Conservation (phyloP, 148 eudicot genomes). For the Amaranthus hypochondriacus region DNA sequence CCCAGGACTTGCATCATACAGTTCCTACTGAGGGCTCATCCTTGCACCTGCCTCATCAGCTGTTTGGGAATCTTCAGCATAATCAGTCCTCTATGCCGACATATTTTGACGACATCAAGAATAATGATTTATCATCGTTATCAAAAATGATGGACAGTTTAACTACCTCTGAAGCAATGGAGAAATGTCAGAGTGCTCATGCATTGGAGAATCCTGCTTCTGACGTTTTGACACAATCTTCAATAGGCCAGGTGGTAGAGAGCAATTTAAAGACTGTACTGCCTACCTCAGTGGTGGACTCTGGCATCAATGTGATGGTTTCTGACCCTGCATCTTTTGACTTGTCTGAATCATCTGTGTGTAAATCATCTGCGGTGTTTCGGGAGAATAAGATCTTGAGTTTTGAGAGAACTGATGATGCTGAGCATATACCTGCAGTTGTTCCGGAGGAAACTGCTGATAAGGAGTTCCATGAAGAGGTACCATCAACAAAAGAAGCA, state of each 20-base stretch:
- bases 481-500: conserved; percentile 35
- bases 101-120: conserved; percentile 29
- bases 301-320: conserved; percentile 15
- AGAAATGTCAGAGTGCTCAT: conserved; percentile 17
- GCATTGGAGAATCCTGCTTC: conserved; percentile 2
- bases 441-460: conserved; percentile 26
- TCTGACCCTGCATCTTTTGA: conserved; percentile 18
- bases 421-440: conserved; percentile 3
- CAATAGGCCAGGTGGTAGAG: conserved; percentile 27
- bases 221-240: conserved; percentile 5
- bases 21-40: conserved; percentile 40
- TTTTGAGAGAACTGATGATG: conserved; percentile 29
- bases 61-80: conserved; percentile 36
- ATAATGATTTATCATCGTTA: conserved; percentile 16
- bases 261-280: conserved; percentile 20
- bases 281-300: conserved; percentile 15
- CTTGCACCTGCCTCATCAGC: conserved; percentile 62
- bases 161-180: conserved; percentile 23
- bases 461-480: conserved; percentile 31
- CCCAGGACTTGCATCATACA: conserved; percentile 31
- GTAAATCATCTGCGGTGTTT: conserved; percentile 18
- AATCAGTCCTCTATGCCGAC: conserved; percentile 30
- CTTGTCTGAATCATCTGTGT: conserved; percentile 23
- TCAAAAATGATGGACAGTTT: conserved; percentile 24
- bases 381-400: conserved; percentile 16